phyloP scores from a whole-genome alignment of 371 early-diverging fungal genomes.

The Mucor lusitanicus region DNA sequence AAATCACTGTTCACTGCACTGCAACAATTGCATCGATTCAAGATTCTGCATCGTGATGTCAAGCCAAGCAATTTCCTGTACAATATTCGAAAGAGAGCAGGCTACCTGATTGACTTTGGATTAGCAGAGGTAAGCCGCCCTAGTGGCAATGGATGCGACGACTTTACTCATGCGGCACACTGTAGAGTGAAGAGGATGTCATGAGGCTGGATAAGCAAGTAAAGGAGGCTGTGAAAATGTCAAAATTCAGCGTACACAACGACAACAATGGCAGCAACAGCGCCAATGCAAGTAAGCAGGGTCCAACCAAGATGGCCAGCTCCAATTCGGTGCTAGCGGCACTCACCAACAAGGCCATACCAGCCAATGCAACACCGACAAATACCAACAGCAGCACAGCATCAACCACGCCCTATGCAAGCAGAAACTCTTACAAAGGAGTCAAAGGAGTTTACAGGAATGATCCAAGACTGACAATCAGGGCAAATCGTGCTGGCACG shows the following conservation, averaged over 20 bases:
- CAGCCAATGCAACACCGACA: background rate
- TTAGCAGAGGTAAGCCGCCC: constrained; percentile 77
- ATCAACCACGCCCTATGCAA: background rate
- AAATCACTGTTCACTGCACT: constrained; percentile 77
- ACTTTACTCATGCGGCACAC: background rate
- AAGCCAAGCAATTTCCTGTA: constrained; percentile 98
- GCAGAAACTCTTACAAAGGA: background rate
- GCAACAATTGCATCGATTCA: constrained; percentile 67
- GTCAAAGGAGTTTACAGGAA: constrained; percentile 14
- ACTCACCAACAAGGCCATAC: background rate
- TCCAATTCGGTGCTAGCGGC: constrained; percentile 5
- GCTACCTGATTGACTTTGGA: constrained; percentile 97
- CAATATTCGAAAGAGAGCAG: constrained; percentile 65
- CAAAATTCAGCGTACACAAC: background rate
- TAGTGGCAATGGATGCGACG: background rate
- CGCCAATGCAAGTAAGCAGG: background rate
- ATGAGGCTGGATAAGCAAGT: constrained; percentile 7
- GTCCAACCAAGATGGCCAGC: background rate
- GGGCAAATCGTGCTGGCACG: constrained; percentile 97
- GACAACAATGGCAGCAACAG: background rate
- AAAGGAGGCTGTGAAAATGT: background rate
- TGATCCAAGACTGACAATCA: constrained; percentile 65
- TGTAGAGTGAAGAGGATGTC: constrained; percentile 22
- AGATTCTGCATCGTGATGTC: constrained; percentile 92
- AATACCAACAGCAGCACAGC: background rate